Evolutionary conservation across 225 moss, liverwort and hornwort genomes (phyloP).

Genomic region (Bryoerythrophyllum caledonicum): DNA sequence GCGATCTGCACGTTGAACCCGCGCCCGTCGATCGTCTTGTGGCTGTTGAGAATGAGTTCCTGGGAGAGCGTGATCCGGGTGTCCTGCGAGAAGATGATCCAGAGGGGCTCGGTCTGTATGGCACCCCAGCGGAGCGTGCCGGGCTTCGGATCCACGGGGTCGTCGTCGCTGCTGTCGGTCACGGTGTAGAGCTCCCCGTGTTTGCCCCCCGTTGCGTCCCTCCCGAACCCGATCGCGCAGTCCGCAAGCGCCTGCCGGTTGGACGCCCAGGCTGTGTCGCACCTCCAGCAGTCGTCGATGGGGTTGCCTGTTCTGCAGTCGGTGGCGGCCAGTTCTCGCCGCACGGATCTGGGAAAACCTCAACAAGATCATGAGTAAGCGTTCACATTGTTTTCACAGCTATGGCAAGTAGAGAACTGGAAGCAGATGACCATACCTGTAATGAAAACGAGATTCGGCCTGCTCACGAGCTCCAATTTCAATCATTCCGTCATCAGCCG

Average conservation of each 20-base stretch:
- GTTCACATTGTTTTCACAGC: background rate
- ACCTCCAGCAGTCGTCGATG: conserved; percentile 66
- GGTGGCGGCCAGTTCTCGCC: conserved; percentile 27
- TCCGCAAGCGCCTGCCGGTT: conserved; percentile 49
- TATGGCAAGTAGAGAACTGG: background rate
- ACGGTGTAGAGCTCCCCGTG: conserved; percentile 48
- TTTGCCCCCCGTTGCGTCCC: conserved; percentile 48
- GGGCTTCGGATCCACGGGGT: conserved; percentile 40
- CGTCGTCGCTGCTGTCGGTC: conserved; percentile 53
- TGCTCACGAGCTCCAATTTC: conserved; percentile 17
- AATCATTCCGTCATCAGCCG: conserved; percentile 32
- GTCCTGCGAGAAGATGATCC: conserved; percentile 51
- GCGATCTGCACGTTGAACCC: conserved; percentile 49
- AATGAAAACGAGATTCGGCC: background rate
- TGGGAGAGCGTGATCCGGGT: conserved; percentile 48
- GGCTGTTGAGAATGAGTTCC: conserved; percentile 53
- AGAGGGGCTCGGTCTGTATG: conserved; percentile 50
- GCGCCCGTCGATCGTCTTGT: conserved; percentile 61
- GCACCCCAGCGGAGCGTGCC: conserved; percentile 52
- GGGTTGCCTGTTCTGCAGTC: conserved; percentile 55
- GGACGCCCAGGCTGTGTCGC: conserved; percentile 37
- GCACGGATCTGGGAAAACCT: background rate
- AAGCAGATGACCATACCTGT: conserved; percentile 21
- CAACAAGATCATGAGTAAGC: background rate
- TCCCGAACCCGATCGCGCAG: conserved; percentile 56